phyloP scores from a whole-genome alignment of 805 yeast genomes.

The Candida corydali region DNA sequence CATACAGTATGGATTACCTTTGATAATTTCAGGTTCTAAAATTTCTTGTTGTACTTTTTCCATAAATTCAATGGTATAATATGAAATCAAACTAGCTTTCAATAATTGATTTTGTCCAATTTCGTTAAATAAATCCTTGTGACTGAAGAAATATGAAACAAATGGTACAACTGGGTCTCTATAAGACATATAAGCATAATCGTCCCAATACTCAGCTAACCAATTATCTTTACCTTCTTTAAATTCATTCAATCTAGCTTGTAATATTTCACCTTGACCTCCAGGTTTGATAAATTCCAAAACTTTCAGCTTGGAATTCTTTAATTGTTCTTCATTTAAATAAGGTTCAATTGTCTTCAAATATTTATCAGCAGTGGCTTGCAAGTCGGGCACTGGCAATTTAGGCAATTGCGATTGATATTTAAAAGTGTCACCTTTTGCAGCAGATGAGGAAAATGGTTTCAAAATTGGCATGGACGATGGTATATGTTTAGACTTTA shows the following conservation, averaged over 20 bases:
- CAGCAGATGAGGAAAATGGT: conserved; percentile 23
- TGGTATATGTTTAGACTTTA: neutral
- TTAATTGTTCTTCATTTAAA: conserved; percentile 47
- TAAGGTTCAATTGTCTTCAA: conserved; percentile 71
- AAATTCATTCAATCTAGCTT: conserved; percentile 55
- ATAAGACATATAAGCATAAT: conserved; percentile 84
- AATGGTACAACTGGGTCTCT: conserved; percentile 94
- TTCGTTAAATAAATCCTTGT: conserved; percentile 59
- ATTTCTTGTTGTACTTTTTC: conserved; percentile 63
- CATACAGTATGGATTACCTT: conserved; percentile 88
- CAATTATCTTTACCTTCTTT: conserved; percentile 73
- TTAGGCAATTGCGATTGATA: conserved; percentile 73
- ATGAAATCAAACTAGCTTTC: conserved; percentile 74
- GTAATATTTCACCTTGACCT: conserved; percentile 66
- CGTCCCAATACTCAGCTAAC: conserved; percentile 92
- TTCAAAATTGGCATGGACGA: conserved; percentile 15
- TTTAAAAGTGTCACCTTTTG: conserved; percentile 65
- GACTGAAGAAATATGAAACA: conserved; percentile 85
- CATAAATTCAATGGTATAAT: conserved; percentile 66
- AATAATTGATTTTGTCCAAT: conserved; percentile 61
- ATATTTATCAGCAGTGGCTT: conserved; percentile 66
- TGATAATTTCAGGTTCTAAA: conserved; percentile 75
- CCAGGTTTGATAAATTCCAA: conserved; percentile 51
- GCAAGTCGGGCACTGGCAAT: conserved; percentile 82
- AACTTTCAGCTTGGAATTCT: conserved; percentile 50